These are phyloP conservation scores for Sporothrix schenckii DNA, from an alignment of 2,329 filamentous ascomycete species.

Conservation along the genomic window DNA sequence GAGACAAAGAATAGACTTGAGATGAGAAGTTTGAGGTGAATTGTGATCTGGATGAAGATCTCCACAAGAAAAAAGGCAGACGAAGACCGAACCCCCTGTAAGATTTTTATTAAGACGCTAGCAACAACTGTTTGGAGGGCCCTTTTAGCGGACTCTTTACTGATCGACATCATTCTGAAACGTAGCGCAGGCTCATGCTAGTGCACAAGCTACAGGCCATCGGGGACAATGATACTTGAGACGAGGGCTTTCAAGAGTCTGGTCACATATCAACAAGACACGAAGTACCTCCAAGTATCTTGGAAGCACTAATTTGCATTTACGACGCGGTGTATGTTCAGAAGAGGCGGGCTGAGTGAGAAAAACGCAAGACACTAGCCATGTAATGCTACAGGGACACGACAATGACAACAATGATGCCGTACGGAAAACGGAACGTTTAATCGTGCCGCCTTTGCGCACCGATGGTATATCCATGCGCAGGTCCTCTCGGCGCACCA, in stretches of 20 bases:
- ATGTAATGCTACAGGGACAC: background rate
- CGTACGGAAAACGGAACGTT: background rate
- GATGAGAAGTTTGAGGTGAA: background rate
- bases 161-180: constrained; percentile 5
- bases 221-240: background rate
- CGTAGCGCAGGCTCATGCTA: background rate
- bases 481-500: background rate
- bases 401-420: background rate
- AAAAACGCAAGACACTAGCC: background rate
- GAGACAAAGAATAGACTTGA: too few relatives aligned
- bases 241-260: background rate
- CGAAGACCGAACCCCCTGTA: constrained; percentile 9
- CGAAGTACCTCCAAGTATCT: background rate
- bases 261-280: background rate
- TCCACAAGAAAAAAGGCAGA: background rate
- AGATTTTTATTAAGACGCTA: background rate
- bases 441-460: background rate
- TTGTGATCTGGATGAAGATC: background rate
- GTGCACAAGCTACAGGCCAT: background rate
- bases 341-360: constrained; percentile 2
- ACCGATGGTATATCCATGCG: background rate
- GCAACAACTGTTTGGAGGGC: background rate
- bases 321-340: background rate
- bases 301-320: background rate
- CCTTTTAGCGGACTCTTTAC: constrained; percentile 7